A percentile compares a stretch with the other conserved stretches of the same genome.
These are phyloP conservation scores for Canavalia ensiformis DNA, from an alignment of 306 rosid genomes.

Conservation along the genomic window DNA sequence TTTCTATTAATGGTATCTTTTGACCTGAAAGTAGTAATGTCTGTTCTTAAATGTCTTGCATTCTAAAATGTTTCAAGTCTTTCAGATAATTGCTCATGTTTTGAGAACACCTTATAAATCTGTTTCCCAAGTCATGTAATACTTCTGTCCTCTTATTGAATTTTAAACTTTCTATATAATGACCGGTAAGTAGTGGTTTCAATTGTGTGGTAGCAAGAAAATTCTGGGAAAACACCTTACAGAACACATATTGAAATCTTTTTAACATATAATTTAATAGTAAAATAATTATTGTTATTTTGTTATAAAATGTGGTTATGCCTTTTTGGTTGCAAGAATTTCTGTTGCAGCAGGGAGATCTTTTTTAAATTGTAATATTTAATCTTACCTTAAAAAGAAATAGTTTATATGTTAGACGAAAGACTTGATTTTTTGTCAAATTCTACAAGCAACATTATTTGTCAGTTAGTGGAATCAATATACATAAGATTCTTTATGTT, in stretches of 20 bases:
- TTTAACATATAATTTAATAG: neutral
- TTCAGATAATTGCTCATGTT: neutral
- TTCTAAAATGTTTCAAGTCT: neutral
- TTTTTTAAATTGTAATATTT: neutral
- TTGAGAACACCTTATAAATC: neutral
- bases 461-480: conserved; percentile 26
- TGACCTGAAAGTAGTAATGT: neutral
- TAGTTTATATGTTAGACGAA: too few species aligned
- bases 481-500: conserved; percentile 5
- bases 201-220: neutral
- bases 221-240: neutral
- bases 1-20: neutral
- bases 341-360: neutral
- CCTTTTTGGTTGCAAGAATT: neutral
- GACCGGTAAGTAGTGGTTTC: neutral
- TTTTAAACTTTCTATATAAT: neutral
- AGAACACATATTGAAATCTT: conserved; percentile 11
- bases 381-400: neutral
- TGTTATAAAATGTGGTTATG: neutral
- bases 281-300: neutral
- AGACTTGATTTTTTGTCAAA: neutral
- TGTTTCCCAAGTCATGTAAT: neutral
- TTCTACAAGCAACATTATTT: neutral
- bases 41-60: neutral
- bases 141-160: neutral